Base-by-base conservation (phyloP, 2,329 filamentous ascomycete genomes). In the Colletotrichum gloeosporioides region DNA sequence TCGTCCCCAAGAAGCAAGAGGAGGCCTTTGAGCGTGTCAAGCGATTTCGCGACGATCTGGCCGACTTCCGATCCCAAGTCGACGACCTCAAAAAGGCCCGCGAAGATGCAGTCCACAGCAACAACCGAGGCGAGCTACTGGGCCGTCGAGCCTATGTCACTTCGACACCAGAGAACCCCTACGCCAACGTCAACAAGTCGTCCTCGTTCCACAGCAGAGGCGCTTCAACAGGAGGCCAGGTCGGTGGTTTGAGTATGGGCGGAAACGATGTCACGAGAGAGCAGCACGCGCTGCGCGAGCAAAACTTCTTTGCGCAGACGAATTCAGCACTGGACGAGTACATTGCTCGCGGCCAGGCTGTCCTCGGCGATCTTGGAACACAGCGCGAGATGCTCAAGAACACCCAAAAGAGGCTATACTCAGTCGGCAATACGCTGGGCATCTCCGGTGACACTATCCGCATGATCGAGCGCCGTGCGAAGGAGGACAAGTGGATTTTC, bases 401-500 rank as follows among this genome's bases (percentile, higher is more conserved):
- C 68, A 99, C 97, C 27, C 97, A 99, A 86, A 94, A 94, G 84
- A 92, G 93, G 83, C 88, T 99, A 66, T 99, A 99, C 83, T 96
- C 92, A 80, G 96, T 98, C 25, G 97, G 95, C 8, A 99, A 98
- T 83, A 99, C 97, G 27, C 87, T 99, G 64, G 97, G 97, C 1
- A 91, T 99, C 76, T 98, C 95, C 82, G 96, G 96, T 25, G 96
- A 99, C 83, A 99, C 97, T 3, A 99, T 99, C 79, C 93, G 97
- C 63, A 99, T 97, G 95, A 94, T 99, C 57, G 96, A 99, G 86
- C 88, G 97, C 80, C 90, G 97, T 78, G 96, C 97, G 67, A 94
- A 93, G 84, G 95, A 99, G 88, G 97, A 99, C 84, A 99, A 98
- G 86, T 99, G 96, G 96, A 98, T 99, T 44, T 99, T 99, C 84